A percentile compares a stretch with the other conserved stretches of the same genome.
Conservation (phyloP, 768 basidiomycete species). For the Inosperma sp. region DNA sequence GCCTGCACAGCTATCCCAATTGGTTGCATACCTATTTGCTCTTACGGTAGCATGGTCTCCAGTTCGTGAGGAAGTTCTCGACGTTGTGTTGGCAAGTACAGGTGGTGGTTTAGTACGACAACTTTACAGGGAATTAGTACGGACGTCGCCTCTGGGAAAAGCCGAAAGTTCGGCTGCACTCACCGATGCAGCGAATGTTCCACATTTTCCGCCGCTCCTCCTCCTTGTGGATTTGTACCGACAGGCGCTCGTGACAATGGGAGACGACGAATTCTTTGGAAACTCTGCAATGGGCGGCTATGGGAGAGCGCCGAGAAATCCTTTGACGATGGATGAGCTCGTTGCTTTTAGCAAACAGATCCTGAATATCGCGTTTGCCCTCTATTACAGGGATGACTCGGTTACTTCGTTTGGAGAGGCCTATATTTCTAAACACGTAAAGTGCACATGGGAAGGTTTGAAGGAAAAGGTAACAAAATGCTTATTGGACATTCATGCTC, state of each 20-base stretch:
- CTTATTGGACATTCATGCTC: conserved; percentile 74
- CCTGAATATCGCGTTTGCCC: conserved; percentile 76
- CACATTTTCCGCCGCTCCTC: conserved; percentile 65
- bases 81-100: conserved; percentile 43
- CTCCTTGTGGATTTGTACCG: conserved; percentile 79
- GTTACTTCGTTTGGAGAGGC: conserved; percentile 15
- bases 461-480: conserved; percentile 74
- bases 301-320: conserved; percentile 56
- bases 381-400: conserved; percentile 47
- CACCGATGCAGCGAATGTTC: conserved; percentile 41
- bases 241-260: conserved; percentile 83
- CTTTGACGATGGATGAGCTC: conserved; percentile 80
- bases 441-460: conserved; percentile 61
- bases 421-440: conserved; percentile 30
- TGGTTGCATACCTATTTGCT: conserved; percentile 57
- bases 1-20: conserved; percentile 37
- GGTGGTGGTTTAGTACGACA: conserved; percentile 67
- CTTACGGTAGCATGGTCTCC: conserved; percentile 59
- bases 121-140: conserved; percentile 64
- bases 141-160: conserved; percentile 56
- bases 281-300: conserved; percentile 14
- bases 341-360: conserved; percentile 69
- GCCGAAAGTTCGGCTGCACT: conserved; percentile 29
- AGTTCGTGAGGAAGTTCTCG: conserved; percentile 53
- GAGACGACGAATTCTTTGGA: conserved; percentile 95